These are phyloP conservation scores for Pichia sp. DNA, from an alignment of 1,139 yeast genomes.

Conservation along the genomic window DNA sequence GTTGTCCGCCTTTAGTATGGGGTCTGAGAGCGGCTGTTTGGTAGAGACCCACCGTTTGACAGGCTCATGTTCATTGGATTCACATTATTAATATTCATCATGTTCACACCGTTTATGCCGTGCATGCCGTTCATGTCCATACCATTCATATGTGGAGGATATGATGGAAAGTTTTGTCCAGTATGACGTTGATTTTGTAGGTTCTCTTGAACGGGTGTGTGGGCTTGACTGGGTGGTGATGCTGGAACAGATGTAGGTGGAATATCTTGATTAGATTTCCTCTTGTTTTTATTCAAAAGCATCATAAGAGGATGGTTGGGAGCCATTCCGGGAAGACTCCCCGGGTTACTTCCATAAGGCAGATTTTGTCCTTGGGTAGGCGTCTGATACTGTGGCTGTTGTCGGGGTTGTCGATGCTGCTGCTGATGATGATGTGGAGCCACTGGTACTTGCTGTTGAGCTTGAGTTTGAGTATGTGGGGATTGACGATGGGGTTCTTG, in stretches of 20 bases:
- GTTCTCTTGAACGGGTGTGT: not conserved
- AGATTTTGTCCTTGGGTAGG: conserved; percentile 7
- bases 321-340: conserved; percentile 7
- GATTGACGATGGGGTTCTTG: not conserved
- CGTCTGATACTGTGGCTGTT: conserved; percentile 4
- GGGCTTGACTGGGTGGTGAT: not conserved
- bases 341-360: not conserved
- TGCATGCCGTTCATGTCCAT: conserved; percentile 3
- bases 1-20: not conserved
- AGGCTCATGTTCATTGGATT: not conserved
- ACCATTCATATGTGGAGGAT: conserved; percentile 8
- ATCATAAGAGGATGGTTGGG: conserved; percentile 17
- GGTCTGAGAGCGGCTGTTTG: conserved; percentile 4
- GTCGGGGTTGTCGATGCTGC: conserved; percentile 9
- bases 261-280: conserved; percentile 11
- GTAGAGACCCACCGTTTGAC: not conserved
- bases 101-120: not conserved
- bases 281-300: conserved; percentile 15
- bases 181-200: not conserved
- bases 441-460: conserved; percentile 2
- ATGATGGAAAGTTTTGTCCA: conserved; percentile 18
- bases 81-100: not conserved
- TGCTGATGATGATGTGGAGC: conserved; percentile 2
- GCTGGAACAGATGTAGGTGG: not conserved
- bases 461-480: not conserved